Conservation (phyloP, 345 rosid species). For the Cardamine resedifolia region DNA sequence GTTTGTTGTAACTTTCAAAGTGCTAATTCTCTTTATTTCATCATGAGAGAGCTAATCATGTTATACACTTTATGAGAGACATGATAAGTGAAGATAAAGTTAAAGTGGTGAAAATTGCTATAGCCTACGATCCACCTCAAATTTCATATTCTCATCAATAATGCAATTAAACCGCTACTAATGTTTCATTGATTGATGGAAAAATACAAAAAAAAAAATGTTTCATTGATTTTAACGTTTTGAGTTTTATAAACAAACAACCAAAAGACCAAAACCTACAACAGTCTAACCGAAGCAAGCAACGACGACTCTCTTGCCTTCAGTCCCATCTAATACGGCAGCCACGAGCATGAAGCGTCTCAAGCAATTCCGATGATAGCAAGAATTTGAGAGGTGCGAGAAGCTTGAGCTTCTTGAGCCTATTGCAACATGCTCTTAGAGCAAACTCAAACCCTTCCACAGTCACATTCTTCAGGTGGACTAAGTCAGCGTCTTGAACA, state of each 20-base stretch:
- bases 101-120: too few relatives aligned
- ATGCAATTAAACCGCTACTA: too few relatives aligned
- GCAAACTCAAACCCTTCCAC: conserved; percentile 82
- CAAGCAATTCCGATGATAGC: conserved; percentile 71
- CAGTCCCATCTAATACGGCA: conserved; percentile 86
- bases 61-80: too few relatives aligned
- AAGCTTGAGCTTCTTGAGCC: conserved; percentile 86
- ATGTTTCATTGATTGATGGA: too few relatives aligned
- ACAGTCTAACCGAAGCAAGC: conserved; percentile 9
- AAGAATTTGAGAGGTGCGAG: conserved; percentile 58
- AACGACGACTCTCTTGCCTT: too few relatives aligned
- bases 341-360: conserved; percentile 63
- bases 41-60: too few relatives aligned
- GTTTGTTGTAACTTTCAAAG: too few relatives aligned
- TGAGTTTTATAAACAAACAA: neutral
- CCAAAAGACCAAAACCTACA: neutral
- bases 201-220: too few relatives aligned
- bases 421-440: conserved; percentile 55
- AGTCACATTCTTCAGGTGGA: conserved; percentile 61
- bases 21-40: too few relatives aligned
- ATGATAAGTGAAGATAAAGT: too few relatives aligned
- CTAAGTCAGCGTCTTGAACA: conserved; percentile 87
- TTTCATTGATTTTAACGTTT: neutral
- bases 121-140: too few relatives aligned
- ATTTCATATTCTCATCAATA: too few relatives aligned